Evolutionary conservation across 371 early-diverging fungal genomes (phyloP).

Genomic region (Batrachochytrium dendrobatidis): DNA sequence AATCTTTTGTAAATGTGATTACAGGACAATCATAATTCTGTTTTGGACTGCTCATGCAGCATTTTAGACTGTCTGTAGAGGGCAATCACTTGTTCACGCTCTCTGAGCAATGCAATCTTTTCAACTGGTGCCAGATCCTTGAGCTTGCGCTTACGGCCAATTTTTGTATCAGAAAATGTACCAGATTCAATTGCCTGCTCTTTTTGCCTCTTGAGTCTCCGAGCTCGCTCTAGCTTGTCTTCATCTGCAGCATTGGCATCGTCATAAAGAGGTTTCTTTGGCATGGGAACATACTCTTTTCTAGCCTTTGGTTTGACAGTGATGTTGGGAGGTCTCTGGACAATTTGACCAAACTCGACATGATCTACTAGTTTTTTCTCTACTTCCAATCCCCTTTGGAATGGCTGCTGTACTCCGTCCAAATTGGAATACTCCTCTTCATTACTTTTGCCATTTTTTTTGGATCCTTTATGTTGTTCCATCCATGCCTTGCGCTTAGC

Average conservation of each 20-base stretch:
- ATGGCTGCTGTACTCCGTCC: background rate
- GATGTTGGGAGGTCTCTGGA: constrained; percentile 1
- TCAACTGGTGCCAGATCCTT: constrained; percentile 15
- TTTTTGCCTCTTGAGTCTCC: background rate
- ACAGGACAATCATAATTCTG: no score
- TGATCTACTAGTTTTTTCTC: constrained; percentile 7
- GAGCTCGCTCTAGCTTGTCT: background rate
- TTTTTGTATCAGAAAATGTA: background rate
- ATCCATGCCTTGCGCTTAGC: background rate
- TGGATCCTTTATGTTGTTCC: background rate
- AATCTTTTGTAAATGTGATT: background rate
- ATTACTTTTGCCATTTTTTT: background rate
- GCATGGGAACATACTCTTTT: background rate
- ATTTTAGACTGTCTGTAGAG: constrained; percentile 15
- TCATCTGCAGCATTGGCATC: background rate
- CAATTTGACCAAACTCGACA: constrained; percentile 5
- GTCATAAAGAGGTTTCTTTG: background rate
- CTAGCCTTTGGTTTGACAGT: background rate
- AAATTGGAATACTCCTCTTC: background rate
- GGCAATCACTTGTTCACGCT: constrained; percentile 16
- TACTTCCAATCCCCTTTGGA: background rate
- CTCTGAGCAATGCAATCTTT: constrained; percentile 7
- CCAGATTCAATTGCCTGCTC: background rate
- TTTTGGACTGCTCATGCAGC: background rate
- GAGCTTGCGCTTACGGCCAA: constrained; percentile 22